A percentile compares a stretch with the other conserved stretches of the same genome.
These are phyloP conservation scores for Plenodomus biglobosus DNA, from an alignment of 2,329 filamentous ascomycete genomes.

Conservation along the genomic window DNA sequence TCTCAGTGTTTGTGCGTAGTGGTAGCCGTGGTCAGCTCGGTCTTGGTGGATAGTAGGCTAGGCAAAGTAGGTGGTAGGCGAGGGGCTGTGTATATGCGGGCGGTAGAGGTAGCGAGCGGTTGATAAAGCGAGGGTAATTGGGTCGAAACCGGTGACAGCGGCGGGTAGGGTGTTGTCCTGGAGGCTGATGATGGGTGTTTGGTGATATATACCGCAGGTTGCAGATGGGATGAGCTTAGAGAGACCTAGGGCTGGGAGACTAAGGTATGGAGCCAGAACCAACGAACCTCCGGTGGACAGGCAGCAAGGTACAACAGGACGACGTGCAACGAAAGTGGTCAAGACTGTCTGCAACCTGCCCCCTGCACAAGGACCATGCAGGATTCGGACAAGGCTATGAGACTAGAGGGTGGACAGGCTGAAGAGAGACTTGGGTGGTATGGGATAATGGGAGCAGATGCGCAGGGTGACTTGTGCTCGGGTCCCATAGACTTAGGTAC, in stretches of 20 bases:
- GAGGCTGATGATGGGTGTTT: constrained; percentile 36
- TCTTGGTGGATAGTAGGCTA: constrained; percentile 9
- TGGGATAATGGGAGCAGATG: constrained; percentile 35
- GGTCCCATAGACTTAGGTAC: constrained; percentile 33
- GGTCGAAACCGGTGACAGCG: constrained; percentile 40
- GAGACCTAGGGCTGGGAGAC: constrained; percentile 31
- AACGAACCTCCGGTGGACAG: constrained; percentile 26
- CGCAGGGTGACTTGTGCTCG: constrained; percentile 44
- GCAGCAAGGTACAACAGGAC: constrained; percentile 28
- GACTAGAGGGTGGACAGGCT: constrained; percentile 33
- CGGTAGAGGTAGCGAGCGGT: constrained; percentile 34
- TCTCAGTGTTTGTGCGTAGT: constrained; percentile 16
- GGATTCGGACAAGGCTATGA: constrained; percentile 41
- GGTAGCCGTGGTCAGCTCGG: constrained; percentile 13
- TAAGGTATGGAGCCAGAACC: constrained; percentile 31
- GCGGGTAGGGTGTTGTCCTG: constrained; percentile 24
- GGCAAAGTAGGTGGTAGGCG: constrained; percentile 23
- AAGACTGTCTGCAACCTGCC: constrained; percentile 37
- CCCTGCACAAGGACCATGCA: constrained; percentile 42
- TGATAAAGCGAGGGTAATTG: constrained; percentile 37
- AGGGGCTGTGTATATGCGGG: constrained; percentile 40
- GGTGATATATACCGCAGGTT: constrained; percentile 40
- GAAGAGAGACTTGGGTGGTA: constrained; percentile 31
- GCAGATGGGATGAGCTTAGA: constrained; percentile 36
- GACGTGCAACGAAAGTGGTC: constrained; percentile 40